phyloP scores from a whole-genome alignment of 768 basidiomycete genomes.

The Lentinula sp. region DNA sequence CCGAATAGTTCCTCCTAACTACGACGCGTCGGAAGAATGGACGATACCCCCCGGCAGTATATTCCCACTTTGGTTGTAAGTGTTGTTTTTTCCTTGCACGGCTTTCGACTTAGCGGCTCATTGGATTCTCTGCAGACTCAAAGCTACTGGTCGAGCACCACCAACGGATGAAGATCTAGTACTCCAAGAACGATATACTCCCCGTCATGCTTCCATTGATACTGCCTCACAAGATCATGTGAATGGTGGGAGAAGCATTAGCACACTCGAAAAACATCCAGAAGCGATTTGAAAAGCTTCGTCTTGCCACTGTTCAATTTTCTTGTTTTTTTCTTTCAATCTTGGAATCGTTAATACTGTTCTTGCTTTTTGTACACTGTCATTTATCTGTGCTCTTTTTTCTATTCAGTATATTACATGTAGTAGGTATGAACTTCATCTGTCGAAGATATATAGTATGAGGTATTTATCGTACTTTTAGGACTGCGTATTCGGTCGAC shows the following conservation, averaged over 20 bases:
- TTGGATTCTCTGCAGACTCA: conserved; percentile 14
- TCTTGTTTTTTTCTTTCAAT: neutral
- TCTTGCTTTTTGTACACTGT: neutral
- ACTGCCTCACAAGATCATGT: conserved; percentile 21
- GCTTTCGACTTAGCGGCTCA: neutral
- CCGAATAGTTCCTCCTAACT: conserved; percentile 58
- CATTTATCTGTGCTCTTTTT: neutral
- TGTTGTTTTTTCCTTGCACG: neutral
- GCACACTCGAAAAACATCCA: conserved; percentile 4
- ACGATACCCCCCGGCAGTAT: conserved; percentile 66
- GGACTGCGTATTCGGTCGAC: too few relatives aligned
- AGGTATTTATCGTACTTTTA: neutral
- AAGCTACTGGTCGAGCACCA: conserved; percentile 13
- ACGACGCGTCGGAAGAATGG: conserved; percentile 64
- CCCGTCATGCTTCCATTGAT: conserved; percentile 24
- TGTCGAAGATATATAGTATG: neutral
- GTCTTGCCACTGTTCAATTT: neutral
- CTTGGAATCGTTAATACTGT: neutral
- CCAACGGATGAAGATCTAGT: conserved; percentile 19
- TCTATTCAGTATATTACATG: neutral
- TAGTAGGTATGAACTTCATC: neutral
- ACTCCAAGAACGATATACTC: conserved; percentile 19
- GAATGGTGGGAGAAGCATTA: conserved; percentile 13
- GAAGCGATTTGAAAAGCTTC: neutral
- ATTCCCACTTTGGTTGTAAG: conserved; percentile 63